Evolutionary conservation across 164 flowering plant genomes (phyloP).

Genomic region (Nymphaea colorata): DNA sequence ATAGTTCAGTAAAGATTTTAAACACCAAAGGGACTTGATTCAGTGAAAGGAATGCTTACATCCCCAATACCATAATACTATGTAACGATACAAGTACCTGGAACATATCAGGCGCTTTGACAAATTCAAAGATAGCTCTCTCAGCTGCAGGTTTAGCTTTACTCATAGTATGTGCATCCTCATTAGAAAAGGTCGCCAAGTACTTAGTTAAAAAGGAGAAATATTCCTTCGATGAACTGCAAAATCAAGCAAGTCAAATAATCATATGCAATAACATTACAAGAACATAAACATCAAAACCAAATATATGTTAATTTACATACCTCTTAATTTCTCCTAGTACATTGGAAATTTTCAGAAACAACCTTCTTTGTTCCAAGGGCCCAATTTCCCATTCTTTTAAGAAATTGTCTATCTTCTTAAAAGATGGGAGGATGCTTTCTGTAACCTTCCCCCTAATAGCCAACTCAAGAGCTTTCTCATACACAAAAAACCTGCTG

Average conservation of each 20-base stretch:
- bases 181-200: slow-evolving; percentile 79
- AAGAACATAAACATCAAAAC: background rate
- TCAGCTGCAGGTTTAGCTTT: slow-evolving; percentile 94
- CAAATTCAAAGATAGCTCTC: slow-evolving; percentile 69
- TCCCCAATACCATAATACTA: no score
- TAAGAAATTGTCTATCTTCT: slow-evolving; percentile 68
- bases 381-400: slow-evolving; percentile 83
- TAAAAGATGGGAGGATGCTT: slow-evolving; percentile 65
- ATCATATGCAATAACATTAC: background rate
- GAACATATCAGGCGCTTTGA: slow-evolving; percentile 78
- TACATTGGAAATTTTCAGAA: slow-evolving; percentile 55
- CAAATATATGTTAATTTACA: background rate
- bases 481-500: slow-evolving; percentile 68
- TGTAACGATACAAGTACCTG: slow-evolving; percentile 39
- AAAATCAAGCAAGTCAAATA: slow-evolving; percentile 5
- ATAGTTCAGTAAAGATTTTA: no score
- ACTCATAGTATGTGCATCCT: slow-evolving; percentile 49
- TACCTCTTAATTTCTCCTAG: slow-evolving; percentile 76
- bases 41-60: no score
- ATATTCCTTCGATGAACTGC: slow-evolving; percentile 68
- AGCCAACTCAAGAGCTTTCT: slow-evolving; percentile 73
- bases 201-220: slow-evolving; percentile 71
- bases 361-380: slow-evolving; percentile 71
- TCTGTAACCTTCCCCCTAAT: slow-evolving; percentile 69
- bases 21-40: no score